Evolutionary conservation across 1,284 basidiomycete genomes (phyloP).

Genomic region (Ceratobasidium sp.): DNA sequence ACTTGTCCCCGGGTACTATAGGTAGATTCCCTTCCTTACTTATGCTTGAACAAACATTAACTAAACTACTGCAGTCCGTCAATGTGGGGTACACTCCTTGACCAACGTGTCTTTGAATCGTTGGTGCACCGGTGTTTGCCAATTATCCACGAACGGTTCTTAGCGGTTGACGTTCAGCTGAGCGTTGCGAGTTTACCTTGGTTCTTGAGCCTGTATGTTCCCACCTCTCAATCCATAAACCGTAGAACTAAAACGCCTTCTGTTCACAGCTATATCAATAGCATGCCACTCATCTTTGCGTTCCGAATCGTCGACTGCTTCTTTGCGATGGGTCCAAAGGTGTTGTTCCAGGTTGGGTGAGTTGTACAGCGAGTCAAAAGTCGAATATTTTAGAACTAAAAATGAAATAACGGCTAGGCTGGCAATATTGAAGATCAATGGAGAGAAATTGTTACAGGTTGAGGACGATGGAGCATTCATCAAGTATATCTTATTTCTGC

Average conservation of each 20-base stretch:
- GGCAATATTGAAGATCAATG: constrained; percentile 99
- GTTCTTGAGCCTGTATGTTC: constrained; percentile 90
- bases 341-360: constrained; percentile 96
- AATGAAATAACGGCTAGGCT: constrained; percentile 44
- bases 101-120: constrained; percentile 98
- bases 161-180: constrained; percentile 92
- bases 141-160: constrained; percentile 95
- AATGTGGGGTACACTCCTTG: constrained; percentile 98
- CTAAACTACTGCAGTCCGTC: constrained; percentile 75
- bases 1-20: constrained; percentile 96
- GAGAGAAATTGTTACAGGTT: constrained; percentile 91
- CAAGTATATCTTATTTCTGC: constrained; percentile 68
- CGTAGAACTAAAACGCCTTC: constrained; percentile 1
- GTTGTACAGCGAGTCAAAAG: constrained; percentile 53
- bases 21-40: constrained; percentile 64
- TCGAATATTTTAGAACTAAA: background rate
- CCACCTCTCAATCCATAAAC: background rate
- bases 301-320: constrained; percentile 99
- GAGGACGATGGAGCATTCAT: constrained; percentile 98
- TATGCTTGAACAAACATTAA: background rate
- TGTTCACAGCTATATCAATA: constrained; percentile 87
- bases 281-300: constrained; percentile 99
- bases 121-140: constrained; percentile 92
- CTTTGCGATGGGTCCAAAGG: constrained; percentile 98
- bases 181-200: constrained; percentile 97